Evolutionary conservation across 1,284 basidiomycete genomes (phyloP), one percentile per base, ranked within the genome.

Genomic region (Calocybe gambosa): DNA sequence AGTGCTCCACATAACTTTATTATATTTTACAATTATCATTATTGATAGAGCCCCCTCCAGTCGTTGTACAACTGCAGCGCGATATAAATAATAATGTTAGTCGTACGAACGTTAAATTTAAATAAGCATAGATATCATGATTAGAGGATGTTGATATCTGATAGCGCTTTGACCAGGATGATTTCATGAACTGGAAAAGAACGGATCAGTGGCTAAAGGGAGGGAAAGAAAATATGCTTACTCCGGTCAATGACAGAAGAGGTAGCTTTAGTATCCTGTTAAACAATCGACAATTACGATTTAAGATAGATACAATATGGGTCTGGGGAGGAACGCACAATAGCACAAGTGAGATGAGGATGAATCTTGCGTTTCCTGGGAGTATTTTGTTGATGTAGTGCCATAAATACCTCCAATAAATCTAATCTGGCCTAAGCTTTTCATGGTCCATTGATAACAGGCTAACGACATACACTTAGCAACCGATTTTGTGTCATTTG

Each of bases 401-500:
- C 62, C n/a, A 66, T 60, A 54, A 80, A 77, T 26, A 74, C 71
- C 31, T 73, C 70, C 33, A 71, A 63, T 31, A 80, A 62, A 57
- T 77, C 77, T 80, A 46, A 9, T 31, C 0, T 33, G 38, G 33
- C 19, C 18, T 44, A 9, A 39, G 45, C 13, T 5, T 23, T 12
- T 13, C 39, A 20, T 29, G 42, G n/a, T n/a, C n/a, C 25, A 18
- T 12, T n/a, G 6, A 21, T 28, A 8, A 39, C n/a, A n/a, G n/a
- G n/a, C n/a, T n/a, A n/a, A n/a, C n/a, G n/a, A n/a, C 77, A 48
- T 48, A 82, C 80, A 83, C 52, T 68, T 67, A 8, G 75, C 63
- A 5, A 82, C 74, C 23, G 65, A 60, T 45, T 79, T 74, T 0
- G 66, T 62, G 25, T 76, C 71, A 52, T 83, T 84, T 3, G 73